phyloP scores from a whole-genome alignment of 371 early-diverging fungal species.

The Mucor piriformis region DNA sequence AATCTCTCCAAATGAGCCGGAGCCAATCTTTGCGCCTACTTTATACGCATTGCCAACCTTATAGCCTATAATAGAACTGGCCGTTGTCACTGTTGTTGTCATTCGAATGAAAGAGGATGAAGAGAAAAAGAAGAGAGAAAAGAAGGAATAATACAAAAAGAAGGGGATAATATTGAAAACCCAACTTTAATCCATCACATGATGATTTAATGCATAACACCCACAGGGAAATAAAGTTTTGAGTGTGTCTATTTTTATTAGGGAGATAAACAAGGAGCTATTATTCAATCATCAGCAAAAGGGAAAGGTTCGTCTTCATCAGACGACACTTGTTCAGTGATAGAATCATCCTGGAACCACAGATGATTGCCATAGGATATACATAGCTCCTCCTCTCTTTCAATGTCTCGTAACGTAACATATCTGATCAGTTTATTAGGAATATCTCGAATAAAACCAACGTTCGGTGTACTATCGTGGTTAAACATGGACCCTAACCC shows the following conservation, averaged over 20 bases:
- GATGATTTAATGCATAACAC: conserved; percentile 11
- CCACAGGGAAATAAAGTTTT: neutral
- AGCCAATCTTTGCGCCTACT: conserved; percentile 92
- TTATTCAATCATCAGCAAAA: conserved; percentile 7
- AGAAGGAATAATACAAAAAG: conserved; percentile 5
- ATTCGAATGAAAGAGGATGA: neutral
- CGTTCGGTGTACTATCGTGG: conserved; percentile 61
- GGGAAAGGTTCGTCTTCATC: conserved; percentile 25
- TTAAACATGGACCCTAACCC: conserved; percentile 77
- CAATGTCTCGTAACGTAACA: conserved; percentile 56
- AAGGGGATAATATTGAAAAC: neutral
- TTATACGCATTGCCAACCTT: conserved; percentile 77
- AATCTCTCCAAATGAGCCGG: conserved; percentile 98
- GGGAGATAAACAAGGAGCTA: conserved; percentile 1
- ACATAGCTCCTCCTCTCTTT: conserved; percentile 63
- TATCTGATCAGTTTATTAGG: conserved; percentile 60
- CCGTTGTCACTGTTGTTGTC: conserved; percentile 6
- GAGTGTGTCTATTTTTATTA: neutral
- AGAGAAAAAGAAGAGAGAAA: neutral
- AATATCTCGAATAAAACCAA: conserved; percentile 67
- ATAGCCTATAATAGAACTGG: conserved; percentile 19
- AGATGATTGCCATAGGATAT: conserved; percentile 71
- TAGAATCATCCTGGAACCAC: conserved; percentile 63
- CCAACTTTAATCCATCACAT: conserved; percentile 16
- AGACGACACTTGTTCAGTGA: neutral